phyloP scores from a whole-genome alignment of 2,329 filamentous ascomycete species.

The Xylariaceae sp. region DNA sequence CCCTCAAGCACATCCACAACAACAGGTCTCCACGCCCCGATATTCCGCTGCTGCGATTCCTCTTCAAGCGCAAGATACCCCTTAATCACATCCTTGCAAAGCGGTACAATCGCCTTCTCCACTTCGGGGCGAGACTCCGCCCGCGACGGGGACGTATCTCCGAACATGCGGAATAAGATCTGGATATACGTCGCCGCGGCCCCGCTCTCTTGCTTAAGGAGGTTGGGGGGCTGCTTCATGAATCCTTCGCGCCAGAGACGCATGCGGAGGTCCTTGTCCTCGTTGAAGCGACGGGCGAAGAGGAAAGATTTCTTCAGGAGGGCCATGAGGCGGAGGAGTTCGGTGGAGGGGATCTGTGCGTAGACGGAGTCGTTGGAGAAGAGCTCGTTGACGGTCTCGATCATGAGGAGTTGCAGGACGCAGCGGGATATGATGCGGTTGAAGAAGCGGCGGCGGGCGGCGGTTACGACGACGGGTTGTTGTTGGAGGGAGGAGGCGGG shows the following conservation, averaged over 20 bases:
- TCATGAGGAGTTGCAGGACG: slow-evolving; percentile 96
- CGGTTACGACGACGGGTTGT: slow-evolving; percentile 86
- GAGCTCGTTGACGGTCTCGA: slow-evolving; percentile 97
- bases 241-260: slow-evolving; percentile 95
- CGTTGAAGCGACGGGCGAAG: slow-evolving; percentile 96
- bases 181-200: slow-evolving; percentile 91
- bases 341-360: slow-evolving; percentile 79
- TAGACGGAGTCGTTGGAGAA: slow-evolving; percentile 98
- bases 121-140: slow-evolving; percentile 75
- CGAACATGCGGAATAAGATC: slow-evolving; percentile 96
- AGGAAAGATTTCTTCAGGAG: slow-evolving; percentile 93
- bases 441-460: slow-evolving; percentile 89
- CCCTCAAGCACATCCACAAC: slow-evolving; percentile 96
- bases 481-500: slow-evolving; percentile 72
- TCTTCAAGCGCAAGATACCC: slow-evolving; percentile 84
- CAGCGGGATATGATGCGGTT: slow-evolving; percentile 99
- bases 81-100: slow-evolving; percentile 90
- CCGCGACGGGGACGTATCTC: slow-evolving; percentile 78
- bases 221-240: slow-evolving; percentile 98
- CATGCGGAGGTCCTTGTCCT: slow-evolving; percentile 92
- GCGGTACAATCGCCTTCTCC: slow-evolving; percentile 83
- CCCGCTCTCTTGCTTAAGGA: slow-evolving; percentile 94
- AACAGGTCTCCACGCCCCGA: slow-evolving; percentile 93
- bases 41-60: slow-evolving; percentile 94
- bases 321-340: slow-evolving; percentile 87